Base-by-base conservation (phyloP, 2,329 filamentous ascomycete genomes). In the Zopfia rhizophila region DNA sequence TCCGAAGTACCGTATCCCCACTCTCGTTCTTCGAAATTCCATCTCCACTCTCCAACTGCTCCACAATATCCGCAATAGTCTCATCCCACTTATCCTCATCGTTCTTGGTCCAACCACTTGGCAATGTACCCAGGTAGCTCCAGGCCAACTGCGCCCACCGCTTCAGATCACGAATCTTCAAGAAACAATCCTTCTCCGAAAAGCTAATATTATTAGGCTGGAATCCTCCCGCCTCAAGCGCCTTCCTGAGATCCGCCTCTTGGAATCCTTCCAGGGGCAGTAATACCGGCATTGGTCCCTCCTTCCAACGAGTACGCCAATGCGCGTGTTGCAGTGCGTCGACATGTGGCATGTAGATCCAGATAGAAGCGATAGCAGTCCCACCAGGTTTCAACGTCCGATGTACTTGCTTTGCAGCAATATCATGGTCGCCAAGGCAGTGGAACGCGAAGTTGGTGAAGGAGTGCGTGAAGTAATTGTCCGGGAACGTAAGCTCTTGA, bases 371-470 rank as follows among this genome's bases (percentile, higher is more conserved):
- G 6, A 41, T 13, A 6, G 38, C 45, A 11, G 23, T 35, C 5
- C 45, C 48, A 4, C 48, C 48, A 3, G 36, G 24, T 18, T 38
- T 32, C 31, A 51, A n/a, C 4, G 48, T 47, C n/a, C 48, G 33
- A 18, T 29, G 35, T 8, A 40, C 29, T 14, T 49, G 11, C 14
- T 30, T 42, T 8, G 38, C 33, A 10, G 48, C 48, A 12, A 5
- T n/a, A 10, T 41, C 37, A n/a, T 16, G 18, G 13, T 41, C 41
- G 13, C 14, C 13, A 18, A 42, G 4, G 27, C 30, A 35, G 30
- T 42, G 42, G 42, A 46, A 47, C 10, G 28, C 37, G 22, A 50
- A 45, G 18, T 12, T 31, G 2, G 48, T 47, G 25, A 51, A 23
- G n/a, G 40, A 41, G 17, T 40, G 47, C n/a, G 27, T 36, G 43